Percentiles rank a stretch among this genome's conserved stretches.
Evolutionary conservation across 148 eudicot species (phyloP).

Genomic region (Pharnaceum exiguum): DNA sequence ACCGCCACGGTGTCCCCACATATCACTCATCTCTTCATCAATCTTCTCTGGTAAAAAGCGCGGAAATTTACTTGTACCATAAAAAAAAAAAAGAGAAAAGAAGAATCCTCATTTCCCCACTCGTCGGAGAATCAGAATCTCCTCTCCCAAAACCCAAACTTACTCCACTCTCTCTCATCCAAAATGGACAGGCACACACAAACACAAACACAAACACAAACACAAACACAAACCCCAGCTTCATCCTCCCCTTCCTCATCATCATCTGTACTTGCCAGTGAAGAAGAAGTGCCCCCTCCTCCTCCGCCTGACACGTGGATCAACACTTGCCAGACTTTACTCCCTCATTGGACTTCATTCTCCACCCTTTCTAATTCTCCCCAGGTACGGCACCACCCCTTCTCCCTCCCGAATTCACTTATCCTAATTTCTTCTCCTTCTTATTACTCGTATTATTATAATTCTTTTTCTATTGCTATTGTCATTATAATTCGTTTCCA

Average conservation of each 20-base stretch:
- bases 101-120: too few species aligned
- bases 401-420: not conserved
- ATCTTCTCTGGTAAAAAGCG: too few species aligned
- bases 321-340: slow-evolving; percentile 34
- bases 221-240: slow-evolving; percentile 65
- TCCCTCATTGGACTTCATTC: slow-evolving; percentile 66
- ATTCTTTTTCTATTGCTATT: not conserved
- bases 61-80: too few species aligned
- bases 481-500: too few species aligned
- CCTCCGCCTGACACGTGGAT: slow-evolving; percentile 71
- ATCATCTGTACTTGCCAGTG: slow-evolving; percentile 4
- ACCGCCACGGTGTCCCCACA: too few species aligned
- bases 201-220: slow-evolving; percentile 6
- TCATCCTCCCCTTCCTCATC: slow-evolving; percentile 37
- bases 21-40: too few species aligned
- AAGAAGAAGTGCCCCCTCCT: slow-evolving; percentile 38
- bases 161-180: too few species aligned
- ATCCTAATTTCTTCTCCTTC: not conserved
- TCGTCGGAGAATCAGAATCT: too few species aligned
- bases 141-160: too few species aligned
- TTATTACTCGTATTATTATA: not conserved
- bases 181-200: too few species aligned
- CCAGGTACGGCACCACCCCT: slow-evolving; percentile 32
- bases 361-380: slow-evolving; percentile 34
- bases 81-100: too few species aligned